Percentiles rank a stretch among this genome's conserved stretches.
Evolutionary conservation across 768 basidiomycete genomes (phyloP).

Genomic region (Cyclocybe cylindracea): DNA sequence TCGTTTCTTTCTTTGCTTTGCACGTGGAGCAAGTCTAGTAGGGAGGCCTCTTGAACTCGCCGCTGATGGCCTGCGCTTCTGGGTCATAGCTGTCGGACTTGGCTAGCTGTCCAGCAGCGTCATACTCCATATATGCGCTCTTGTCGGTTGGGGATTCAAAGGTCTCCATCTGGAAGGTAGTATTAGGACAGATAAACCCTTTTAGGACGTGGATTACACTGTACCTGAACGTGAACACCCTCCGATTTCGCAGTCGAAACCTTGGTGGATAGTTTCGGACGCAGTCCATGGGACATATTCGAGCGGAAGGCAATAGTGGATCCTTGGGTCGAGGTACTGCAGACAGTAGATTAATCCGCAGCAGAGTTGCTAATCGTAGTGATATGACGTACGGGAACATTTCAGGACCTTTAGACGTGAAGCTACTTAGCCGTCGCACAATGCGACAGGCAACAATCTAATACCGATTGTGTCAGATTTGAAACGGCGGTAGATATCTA

Average conservation of each 20-base stretch:
- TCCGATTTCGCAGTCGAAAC: slow-evolving; percentile 38
- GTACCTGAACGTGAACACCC: slow-evolving; percentile 64
- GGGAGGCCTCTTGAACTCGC: slow-evolving; percentile 66
- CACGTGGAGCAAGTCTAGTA: slow-evolving; percentile 24
- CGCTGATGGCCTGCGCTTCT: slow-evolving; percentile 57
- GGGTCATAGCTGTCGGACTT: slow-evolving; percentile 51
- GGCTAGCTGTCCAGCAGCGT: slow-evolving; percentile 53
- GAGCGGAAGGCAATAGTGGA: slow-evolving; percentile 65
- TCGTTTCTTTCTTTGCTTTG: neutral
- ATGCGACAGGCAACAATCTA: slow-evolving; percentile 64
- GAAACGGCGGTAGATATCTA: neutral
- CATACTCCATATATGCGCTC: slow-evolving; percentile 47
- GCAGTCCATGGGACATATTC: slow-evolving; percentile 26
- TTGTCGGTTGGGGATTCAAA: slow-evolving; percentile 51
- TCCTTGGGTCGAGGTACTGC: slow-evolving; percentile 41
- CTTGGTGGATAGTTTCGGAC: slow-evolving; percentile 37
- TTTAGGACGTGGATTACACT: neutral
- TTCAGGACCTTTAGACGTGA: slow-evolving; percentile 47
- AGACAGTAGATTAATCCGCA: slow-evolving; percentile 5
- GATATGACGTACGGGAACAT: slow-evolving; percentile 50
- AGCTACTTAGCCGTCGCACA: slow-evolving; percentile 68
- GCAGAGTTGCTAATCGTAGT: neutral
- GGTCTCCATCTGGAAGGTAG: slow-evolving; percentile 58
- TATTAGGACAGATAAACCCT: slow-evolving; percentile 8
- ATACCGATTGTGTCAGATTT: neutral